These are phyloP conservation scores for Alternaria gaisen DNA, from an alignment of 2,329 filamentous ascomycete species.

Conservation along the genomic window DNA sequence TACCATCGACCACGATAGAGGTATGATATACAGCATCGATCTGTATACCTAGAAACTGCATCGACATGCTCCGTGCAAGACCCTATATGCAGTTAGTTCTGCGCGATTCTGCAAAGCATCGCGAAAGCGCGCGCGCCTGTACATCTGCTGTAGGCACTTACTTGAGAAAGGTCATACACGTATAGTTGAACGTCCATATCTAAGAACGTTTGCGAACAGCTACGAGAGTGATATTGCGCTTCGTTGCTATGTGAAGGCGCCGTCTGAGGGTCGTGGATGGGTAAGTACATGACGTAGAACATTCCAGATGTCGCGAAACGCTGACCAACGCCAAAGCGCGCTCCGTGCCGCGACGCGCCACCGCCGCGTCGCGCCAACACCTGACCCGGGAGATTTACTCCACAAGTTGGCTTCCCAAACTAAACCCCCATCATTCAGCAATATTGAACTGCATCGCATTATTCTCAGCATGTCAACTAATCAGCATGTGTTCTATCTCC, in stretches of 20 bases:
- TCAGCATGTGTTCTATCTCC: no score
- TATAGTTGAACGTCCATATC: constrained; percentile 61
- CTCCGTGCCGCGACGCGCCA: no score
- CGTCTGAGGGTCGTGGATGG: neutral
- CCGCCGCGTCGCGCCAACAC: no score
- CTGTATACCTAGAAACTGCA: constrained; percentile 69
- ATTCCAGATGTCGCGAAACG: no score
- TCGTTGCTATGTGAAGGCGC: constrained; percentile 2
- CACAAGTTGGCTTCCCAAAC: no score
- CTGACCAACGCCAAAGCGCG: no score
- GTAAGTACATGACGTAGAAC: no score
- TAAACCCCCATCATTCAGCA: no score
- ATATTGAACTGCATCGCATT: no score
- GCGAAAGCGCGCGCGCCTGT: neutral
- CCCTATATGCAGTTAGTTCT: constrained; percentile 52
- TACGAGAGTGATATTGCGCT: neutral
- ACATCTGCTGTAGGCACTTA: constrained; percentile 18
- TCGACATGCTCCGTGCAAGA: constrained; percentile 64
- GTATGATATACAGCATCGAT: constrained; percentile 97
- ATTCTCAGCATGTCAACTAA: no score
- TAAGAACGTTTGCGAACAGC: neutral
- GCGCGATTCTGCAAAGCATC: neutral
- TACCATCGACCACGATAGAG: constrained; percentile 81
- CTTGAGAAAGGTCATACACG: constrained; percentile 62
- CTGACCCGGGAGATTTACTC: no score